Conservation (phyloP, 129 eudicot species). For the Helichrysum umbraculigerum region DNA sequence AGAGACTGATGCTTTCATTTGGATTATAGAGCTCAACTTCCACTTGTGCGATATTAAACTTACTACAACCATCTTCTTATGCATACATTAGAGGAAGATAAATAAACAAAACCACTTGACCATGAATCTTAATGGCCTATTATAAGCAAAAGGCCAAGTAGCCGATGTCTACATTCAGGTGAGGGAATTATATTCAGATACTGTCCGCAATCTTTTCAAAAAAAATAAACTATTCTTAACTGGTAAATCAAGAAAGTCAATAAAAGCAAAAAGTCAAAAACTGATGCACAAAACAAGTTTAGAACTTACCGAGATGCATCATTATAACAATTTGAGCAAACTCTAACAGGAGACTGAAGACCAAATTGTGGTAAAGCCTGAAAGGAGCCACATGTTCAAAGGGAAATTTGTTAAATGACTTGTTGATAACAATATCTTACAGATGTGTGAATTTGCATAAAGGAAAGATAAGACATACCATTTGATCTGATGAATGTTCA, state of each 20-base stretch:
- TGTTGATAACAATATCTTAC: not conserved
- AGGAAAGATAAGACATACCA: conserved; percentile 47
- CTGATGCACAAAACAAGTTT: conserved; percentile 4
- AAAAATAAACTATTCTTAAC: conserved; percentile 7
- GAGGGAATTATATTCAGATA: conserved; percentile 7
- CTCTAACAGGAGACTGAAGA: conserved; percentile 79
- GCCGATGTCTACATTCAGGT: not conserved
- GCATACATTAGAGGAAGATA: too few species aligned
- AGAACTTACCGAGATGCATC: conserved; percentile 62
- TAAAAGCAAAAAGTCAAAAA: not conserved
- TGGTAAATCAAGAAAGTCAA: conserved; percentile 17
- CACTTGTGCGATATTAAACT: too few species aligned
- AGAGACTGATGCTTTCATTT: not conserved
- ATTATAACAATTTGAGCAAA: conserved; percentile 83
- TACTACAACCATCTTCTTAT: too few species aligned
- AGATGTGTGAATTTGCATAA: not conserved
- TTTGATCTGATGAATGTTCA: conserved; percentile 90
- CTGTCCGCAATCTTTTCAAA: not conserved
- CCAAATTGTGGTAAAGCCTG: conserved; percentile 97
- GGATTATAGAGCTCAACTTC: too few species aligned
- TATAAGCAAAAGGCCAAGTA: too few species aligned
- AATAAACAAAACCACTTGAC: too few species aligned
- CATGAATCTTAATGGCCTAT: too few species aligned
- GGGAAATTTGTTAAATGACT: not conserved
- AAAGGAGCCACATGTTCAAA: conserved; percentile 20